These are phyloP conservation scores for Avena atlantica DNA, from an alignment of 176 grass and related monocot species.

Conservation along the genomic window DNA sequence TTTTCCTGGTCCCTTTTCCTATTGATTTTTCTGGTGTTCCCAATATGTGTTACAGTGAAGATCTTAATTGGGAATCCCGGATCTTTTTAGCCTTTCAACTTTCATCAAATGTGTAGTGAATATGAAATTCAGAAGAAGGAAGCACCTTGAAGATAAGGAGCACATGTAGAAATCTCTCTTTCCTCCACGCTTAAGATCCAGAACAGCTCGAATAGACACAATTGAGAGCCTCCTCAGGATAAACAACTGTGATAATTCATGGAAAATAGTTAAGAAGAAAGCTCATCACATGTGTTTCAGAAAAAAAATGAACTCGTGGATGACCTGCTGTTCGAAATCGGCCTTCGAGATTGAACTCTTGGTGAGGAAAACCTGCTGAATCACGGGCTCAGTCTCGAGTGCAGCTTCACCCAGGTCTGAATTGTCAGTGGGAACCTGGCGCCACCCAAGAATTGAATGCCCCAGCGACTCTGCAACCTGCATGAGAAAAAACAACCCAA, in stretches of 20 bases:
- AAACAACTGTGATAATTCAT: constrained; percentile 65
- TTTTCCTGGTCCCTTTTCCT: background rate
- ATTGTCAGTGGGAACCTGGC: constrained; percentile 84
- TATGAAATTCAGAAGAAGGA: constrained; percentile 35
- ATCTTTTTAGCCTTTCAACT: constrained; percentile 27
- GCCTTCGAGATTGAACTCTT: constrained; percentile 65
- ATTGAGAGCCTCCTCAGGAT: constrained; percentile 88
- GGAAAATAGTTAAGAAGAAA: constrained; percentile 23
- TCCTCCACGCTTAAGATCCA: constrained; percentile 65
- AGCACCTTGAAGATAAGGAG: constrained; percentile 94
- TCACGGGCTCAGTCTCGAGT: constrained; percentile 68
- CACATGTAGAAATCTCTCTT: constrained; percentile 95
- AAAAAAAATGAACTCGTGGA: constrained; percentile 21
- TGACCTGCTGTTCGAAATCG: constrained; percentile 90
- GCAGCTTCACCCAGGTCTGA: constrained; percentile 85
- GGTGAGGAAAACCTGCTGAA: constrained; percentile 88
- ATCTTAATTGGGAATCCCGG: background rate
- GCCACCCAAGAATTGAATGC: constrained; percentile 91
- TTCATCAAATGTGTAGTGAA: background rate
- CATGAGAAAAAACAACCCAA: constrained; percentile 27
- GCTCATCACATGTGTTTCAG: background rate
- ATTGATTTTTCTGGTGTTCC: background rate
- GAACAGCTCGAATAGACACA: constrained; percentile 62
- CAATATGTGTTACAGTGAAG: background rate
- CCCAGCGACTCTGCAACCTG: constrained; percentile 81